These are phyloP conservation scores for Dujonia santamariae DNA, from an alignment of 1,139 yeast genomes.

Conservation along the genomic window DNA sequence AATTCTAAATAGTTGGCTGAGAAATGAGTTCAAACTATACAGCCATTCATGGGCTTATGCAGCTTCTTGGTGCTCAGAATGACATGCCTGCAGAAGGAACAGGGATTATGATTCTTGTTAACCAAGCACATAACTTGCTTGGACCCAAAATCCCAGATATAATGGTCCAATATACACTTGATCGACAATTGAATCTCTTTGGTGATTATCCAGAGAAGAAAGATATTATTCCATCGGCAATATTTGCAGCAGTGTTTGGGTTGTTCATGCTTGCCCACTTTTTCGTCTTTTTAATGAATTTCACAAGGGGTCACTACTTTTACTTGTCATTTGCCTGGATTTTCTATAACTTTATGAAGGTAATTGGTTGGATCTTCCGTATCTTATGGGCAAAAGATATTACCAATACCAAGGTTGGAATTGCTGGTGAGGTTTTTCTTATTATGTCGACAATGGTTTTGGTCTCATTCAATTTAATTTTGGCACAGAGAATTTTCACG, in stretches of 20 bases:
- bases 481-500: slow-evolving; percentile 76
- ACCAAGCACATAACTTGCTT: slow-evolving; percentile 23
- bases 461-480: slow-evolving; percentile 57
- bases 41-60: slow-evolving; percentile 31
- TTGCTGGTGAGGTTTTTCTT: slow-evolving; percentile 58
- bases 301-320: slow-evolving; percentile 61
- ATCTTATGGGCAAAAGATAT: slow-evolving; percentile 56
- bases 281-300: slow-evolving; percentile 49
- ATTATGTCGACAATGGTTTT: slow-evolving; percentile 56
- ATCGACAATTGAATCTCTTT: slow-evolving; percentile 51
- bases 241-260: slow-evolving; percentile 55
- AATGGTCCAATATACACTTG: slow-evolving; percentile 32
- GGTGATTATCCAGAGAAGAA: slow-evolving; percentile 60
- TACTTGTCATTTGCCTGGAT: slow-evolving; percentile 55
- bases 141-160: slow-evolving; percentile 34
- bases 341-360: slow-evolving; percentile 49
- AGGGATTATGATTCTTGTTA: slow-evolving; percentile 36
- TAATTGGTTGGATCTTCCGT: slow-evolving; percentile 61
- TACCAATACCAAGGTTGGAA: slow-evolving; percentile 46
- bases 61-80: slow-evolving; percentile 24
- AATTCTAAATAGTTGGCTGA: background rate
- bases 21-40: too few relatives aligned
- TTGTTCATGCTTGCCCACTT: slow-evolving; percentile 49
- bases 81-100: slow-evolving; percentile 52
- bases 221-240: slow-evolving; percentile 62